These are phyloP conservation scores for Calonectria pteridis DNA, from an alignment of 2,329 filamentous ascomycete species.

Conservation along the genomic window DNA sequence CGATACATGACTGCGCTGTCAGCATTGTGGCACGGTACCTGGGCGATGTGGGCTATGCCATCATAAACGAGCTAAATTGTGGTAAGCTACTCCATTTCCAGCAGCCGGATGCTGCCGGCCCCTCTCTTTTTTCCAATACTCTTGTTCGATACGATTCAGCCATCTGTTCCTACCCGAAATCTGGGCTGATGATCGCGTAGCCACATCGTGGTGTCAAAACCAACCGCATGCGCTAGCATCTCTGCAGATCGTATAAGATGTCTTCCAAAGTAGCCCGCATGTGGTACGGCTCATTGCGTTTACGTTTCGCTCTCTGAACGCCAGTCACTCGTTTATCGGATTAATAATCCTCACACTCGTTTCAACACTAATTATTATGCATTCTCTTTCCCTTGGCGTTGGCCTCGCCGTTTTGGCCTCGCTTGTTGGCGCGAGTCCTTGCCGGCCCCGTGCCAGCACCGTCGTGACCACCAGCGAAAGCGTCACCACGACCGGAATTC, in stretches of 20 bases:
- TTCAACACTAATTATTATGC: background rate
- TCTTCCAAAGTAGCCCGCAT: background rate
- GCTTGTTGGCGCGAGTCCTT: background rate
- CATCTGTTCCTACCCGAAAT: background rate
- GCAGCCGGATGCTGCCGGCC: background rate
- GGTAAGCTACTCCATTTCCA: background rate
- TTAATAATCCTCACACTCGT: background rate
- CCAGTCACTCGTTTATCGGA: background rate
- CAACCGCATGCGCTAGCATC: background rate
- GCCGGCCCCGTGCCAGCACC: background rate
- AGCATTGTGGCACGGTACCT: constrained; percentile 1
- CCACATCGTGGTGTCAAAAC: constrained; percentile 6
- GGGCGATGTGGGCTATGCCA: background rate
- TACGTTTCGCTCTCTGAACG: background rate
- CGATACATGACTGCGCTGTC: background rate
- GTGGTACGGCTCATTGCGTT: background rate
- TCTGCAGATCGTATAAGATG: background rate
- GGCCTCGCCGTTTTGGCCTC: constrained; percentile 2
- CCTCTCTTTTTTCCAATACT: background rate
- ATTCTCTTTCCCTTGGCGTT: background rate
- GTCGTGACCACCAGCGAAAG: background rate
- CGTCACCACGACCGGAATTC: background rate
- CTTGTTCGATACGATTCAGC: background rate
- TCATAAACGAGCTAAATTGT: background rate
- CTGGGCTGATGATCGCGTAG: background rate